Percentiles rank a stretch among this genome's conserved stretches.
phyloP scores from a whole-genome alignment of 306 rosid species.

The Sechiopsis laciniata region DNA sequence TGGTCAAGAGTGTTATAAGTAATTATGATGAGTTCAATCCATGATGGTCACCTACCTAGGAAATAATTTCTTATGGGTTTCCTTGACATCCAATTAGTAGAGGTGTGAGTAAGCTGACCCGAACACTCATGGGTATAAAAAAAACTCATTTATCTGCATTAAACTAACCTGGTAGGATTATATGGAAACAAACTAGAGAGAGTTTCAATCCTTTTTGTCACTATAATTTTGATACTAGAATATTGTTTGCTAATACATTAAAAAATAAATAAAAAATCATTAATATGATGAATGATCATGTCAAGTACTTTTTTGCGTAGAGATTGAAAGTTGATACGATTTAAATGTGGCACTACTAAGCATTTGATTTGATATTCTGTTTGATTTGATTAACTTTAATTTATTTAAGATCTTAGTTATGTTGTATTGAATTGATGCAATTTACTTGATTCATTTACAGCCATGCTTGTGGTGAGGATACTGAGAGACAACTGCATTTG shows the following conservation, averaged over 20 bases:
- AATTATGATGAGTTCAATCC: too few relatives aligned
- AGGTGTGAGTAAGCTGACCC: too few relatives aligned
- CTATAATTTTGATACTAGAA: background rate
- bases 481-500: slow-evolving; percentile 21
- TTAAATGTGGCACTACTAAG: background rate
- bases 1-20: too few relatives aligned
- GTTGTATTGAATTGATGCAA: background rate
- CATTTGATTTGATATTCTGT: background rate
- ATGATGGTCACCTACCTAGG: too few relatives aligned
- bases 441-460: slow-evolving; percentile 28
- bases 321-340: background rate
- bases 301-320: background rate
- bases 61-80: too few relatives aligned
- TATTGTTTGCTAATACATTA: background rate
- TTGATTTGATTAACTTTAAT: background rate
- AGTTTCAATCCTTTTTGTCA: background rate
- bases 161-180: background rate
- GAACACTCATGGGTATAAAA: too few relatives aligned
- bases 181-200: background rate
- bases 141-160: too few relatives aligned
- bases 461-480: slow-evolving; percentile 32
- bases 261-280: too few relatives aligned
- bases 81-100: too few relatives aligned
- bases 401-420: background rate
- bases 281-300: background rate